phyloP scores from a whole-genome alignment of 2,329 filamentous ascomycete genomes.

The Epichloe sp. region DNA sequence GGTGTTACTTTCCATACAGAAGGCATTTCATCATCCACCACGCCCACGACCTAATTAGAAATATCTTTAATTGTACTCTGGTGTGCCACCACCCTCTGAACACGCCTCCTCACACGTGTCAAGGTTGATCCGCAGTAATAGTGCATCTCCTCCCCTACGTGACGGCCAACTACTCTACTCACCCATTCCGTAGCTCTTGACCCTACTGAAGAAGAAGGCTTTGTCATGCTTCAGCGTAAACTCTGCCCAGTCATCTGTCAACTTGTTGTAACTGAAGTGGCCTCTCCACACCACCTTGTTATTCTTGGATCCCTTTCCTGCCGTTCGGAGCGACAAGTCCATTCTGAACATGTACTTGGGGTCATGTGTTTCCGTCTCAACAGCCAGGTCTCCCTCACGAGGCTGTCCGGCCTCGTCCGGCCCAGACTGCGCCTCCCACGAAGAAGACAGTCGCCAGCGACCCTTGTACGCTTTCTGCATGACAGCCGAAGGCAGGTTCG shows the following conservation, averaged over 20 bases:
- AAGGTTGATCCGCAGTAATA: no score
- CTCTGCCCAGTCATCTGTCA: conserved; percentile 83
- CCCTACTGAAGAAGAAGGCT: conserved; percentile 54
- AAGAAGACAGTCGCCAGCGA: conserved; percentile 35
- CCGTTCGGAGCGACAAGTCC: conserved; percentile 57
- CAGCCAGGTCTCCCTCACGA: conserved; percentile 53
- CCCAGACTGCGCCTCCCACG: not conserved
- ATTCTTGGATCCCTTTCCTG: conserved; percentile 54
- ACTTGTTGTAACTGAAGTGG: conserved; percentile 79
- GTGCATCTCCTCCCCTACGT: not conserved
- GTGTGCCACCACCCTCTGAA: no score
- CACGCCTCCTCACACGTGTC: no score
- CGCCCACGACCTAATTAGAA: no score
- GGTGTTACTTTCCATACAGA: no score
- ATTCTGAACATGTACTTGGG: conserved; percentile 75
- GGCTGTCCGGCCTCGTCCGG: conserved; percentile 5
- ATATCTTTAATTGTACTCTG: no score
- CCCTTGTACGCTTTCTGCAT: conserved; percentile 57
- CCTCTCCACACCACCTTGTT: conserved; percentile 83
- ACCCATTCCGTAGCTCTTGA: conserved; percentile 45
- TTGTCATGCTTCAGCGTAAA: conserved; percentile 56
- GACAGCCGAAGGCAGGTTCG: conserved; percentile 30
- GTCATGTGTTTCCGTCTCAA: conserved; percentile 77
- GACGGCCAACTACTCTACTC: conserved; percentile 12
- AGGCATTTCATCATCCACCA: no score